Percentiles rank a stretch among this genome's conserved stretches.
These are phyloP conservation scores for Brassica rapa DNA, from an alignment of 345 rosid genomes.

Conservation along the genomic window DNA sequence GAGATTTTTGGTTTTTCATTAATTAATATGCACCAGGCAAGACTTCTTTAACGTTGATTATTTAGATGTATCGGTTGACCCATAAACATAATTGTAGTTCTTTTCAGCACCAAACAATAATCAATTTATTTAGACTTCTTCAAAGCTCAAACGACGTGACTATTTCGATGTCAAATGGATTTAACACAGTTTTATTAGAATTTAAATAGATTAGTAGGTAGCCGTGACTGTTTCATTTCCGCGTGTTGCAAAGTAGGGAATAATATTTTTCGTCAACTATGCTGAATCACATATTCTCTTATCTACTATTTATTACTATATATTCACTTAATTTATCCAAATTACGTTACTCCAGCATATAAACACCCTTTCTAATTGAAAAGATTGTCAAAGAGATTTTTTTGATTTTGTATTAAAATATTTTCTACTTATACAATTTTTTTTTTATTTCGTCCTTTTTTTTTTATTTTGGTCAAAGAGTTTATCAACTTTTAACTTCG, in stretches of 20 bases:
- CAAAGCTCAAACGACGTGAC: slow-evolving; percentile 23
- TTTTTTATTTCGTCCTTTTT: neutral
- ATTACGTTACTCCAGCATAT: neutral
- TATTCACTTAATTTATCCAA: neutral
- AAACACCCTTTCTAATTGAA: neutral
- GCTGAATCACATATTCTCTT: neutral
- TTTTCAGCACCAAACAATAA: neutral
- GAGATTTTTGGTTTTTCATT: neutral
- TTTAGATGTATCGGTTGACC: neutral
- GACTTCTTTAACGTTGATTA: neutral
- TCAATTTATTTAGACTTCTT: slow-evolving; percentile 18
- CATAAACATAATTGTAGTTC: neutral
- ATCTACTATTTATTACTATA: neutral
- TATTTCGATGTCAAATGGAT: slow-evolving; percentile 16
- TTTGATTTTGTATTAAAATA: neutral
- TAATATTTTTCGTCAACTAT: neutral
- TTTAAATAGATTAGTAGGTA: neutral
- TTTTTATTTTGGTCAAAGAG: neutral
- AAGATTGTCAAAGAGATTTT: neutral
- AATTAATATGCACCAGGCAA: neutral
- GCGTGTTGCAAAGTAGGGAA: neutral
- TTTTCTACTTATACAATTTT: neutral
- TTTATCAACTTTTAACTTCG: neutral
- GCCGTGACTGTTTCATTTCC: neutral
- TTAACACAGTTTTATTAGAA: neutral